Percentiles rank a stretch among this genome's conserved stretches.
Evolutionary conservation across 2,329 filamentous ascomycete genomes (phyloP).

Genomic region (Emergomyces pasteurianus): DNA sequence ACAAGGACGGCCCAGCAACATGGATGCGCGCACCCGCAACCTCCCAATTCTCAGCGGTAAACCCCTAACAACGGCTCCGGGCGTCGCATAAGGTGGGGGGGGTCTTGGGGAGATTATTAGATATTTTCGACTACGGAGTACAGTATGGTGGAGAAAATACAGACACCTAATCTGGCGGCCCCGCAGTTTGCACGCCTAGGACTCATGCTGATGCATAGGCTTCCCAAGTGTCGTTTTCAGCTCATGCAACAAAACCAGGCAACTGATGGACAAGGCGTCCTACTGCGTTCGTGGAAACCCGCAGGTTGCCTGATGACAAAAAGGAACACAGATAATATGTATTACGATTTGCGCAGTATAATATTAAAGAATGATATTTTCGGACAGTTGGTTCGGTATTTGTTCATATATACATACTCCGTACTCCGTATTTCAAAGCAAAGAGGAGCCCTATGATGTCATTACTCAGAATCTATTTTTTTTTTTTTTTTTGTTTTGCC

Average conservation of each 20-base stretch:
- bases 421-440: no score
- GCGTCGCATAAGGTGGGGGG: background rate
- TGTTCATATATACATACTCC: no score
- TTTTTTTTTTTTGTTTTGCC: no score
- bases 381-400: no score
- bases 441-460: background rate
- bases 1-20: no score
- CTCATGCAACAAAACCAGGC: background rate
- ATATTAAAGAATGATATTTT: background rate
- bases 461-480: background rate
- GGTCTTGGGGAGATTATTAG: background rate
- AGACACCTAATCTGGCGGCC: background rate
- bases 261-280: background rate
- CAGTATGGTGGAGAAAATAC: no score
- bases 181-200: background rate
- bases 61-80: background rate
- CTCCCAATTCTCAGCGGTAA: background rate
- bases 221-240: background rate
- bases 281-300: background rate
- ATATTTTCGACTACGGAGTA: no score
- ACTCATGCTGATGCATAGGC: background rate
- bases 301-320: background rate
- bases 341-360: background rate
- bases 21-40: no score
- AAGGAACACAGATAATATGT: background rate